Percentiles rank a stretch among this genome's conserved stretches.
Evolutionary conservation across 306 rosid species (phyloP).

Genomic region (Sesbania bispinosa): DNA sequence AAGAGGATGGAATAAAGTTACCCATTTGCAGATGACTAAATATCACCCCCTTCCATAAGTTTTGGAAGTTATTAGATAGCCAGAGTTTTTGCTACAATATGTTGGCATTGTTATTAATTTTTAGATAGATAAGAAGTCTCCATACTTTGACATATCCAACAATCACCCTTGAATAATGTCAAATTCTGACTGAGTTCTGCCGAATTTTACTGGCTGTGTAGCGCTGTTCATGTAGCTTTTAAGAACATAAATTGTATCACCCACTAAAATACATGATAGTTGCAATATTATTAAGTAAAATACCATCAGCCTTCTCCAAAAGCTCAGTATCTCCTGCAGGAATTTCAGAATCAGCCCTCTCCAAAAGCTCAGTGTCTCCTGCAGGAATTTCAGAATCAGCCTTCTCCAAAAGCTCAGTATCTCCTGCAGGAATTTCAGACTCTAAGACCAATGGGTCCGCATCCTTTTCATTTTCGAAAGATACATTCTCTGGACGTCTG

Average conservation of each 20-base stretch:
- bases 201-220: not conserved
- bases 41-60: not conserved
- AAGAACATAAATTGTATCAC: slow-evolving; percentile 11
- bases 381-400: too few relatives aligned
- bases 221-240: not conserved
- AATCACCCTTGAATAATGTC: not conserved
- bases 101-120: not conserved
- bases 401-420: slow-evolving; percentile 41
- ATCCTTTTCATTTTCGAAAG: slow-evolving; percentile 35
- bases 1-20: too few relatives aligned
- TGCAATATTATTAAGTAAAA: slow-evolving; percentile 32
- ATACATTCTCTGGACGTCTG: slow-evolving; percentile 29
- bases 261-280: slow-evolving; percentile 4
- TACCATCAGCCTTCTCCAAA: slow-evolving; percentile 56
- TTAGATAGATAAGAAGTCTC: not conserved
- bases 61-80: not conserved
- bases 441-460: slow-evolving; percentile 17
- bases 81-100: not conserved
- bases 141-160: not conserved
- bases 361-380: too few relatives aligned
- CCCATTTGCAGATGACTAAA: not conserved
- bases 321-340: too few relatives aligned
- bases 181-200: not conserved
- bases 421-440: slow-evolving; percentile 34
- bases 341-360: too few relatives aligned